These are phyloP conservation scores for Isatis lusitanica DNA, from an alignment of 441 rosid genomes.

Conservation along the genomic window DNA sequence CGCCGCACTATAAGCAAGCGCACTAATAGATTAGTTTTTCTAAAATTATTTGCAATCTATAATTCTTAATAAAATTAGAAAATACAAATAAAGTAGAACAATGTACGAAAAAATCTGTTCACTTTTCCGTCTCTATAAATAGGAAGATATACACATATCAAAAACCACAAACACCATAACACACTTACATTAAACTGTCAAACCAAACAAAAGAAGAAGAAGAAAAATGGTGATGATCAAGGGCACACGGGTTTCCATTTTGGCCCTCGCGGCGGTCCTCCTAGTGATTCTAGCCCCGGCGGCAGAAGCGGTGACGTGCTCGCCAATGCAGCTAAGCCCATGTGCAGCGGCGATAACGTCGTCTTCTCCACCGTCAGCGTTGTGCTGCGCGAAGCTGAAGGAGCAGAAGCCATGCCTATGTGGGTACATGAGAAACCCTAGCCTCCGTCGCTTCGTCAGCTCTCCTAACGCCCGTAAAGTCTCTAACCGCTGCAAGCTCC, in stretches of 20 bases:
- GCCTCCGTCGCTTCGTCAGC: slow-evolving; percentile 36
- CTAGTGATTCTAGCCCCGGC: slow-evolving; percentile 33
- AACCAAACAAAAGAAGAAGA: not conserved
- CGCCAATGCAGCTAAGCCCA: slow-evolving; percentile 44
- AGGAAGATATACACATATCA: slow-evolving; percentile 23
- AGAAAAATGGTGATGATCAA: slow-evolving; percentile 41
- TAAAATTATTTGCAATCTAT: not conserved
- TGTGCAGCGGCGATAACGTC: slow-evolving; percentile 44
- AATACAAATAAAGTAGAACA: slow-evolving; percentile 1
- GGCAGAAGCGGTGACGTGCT: slow-evolving; percentile 53
- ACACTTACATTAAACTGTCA: slow-evolving; percentile 18
- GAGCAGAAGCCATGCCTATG: slow-evolving; percentile 67
- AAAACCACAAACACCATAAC: slow-evolving; percentile 25
- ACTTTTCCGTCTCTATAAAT: slow-evolving; percentile 53
- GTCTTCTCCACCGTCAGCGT: slow-evolving; percentile 40
- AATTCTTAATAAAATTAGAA: not conserved
- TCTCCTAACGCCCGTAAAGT: slow-evolving; percentile 49
- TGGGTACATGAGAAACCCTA: slow-evolving; percentile 51
- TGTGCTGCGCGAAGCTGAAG: slow-evolving; percentile 51
- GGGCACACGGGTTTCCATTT: slow-evolving; percentile 39
- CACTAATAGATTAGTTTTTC: not conserved
- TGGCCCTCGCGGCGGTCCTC: slow-evolving; percentile 38
- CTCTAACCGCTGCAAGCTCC: slow-evolving; percentile 40
- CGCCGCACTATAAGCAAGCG: slow-evolving; percentile 30
- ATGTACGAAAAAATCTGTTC: not conserved